Conservation (phyloP, 1,284 basidiomycete genomes). For the Rhodofomes roseus region DNA sequence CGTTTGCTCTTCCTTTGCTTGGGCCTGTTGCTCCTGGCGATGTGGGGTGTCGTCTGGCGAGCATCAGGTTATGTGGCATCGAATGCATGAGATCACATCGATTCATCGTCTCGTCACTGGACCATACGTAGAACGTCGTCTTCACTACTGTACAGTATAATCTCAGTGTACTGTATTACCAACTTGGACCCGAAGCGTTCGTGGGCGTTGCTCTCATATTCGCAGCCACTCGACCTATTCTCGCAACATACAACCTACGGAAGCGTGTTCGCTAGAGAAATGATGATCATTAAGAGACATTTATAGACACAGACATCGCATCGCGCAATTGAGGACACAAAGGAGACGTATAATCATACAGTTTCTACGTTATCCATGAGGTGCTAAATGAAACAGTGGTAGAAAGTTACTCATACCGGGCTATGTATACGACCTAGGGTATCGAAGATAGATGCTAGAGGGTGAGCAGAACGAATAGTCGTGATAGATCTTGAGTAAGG, state of each 20-base stretch:
- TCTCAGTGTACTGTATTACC: too few species aligned
- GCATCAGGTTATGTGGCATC: not conserved
- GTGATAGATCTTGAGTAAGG: not conserved
- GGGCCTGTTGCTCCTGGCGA: conserved; percentile 49
- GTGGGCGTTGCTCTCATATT: too few species aligned
- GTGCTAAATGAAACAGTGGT: not conserved
- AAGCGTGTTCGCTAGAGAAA: too few species aligned
- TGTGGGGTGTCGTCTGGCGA: conserved; percentile 45
- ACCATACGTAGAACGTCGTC: not conserved
- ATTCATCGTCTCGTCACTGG: not conserved
- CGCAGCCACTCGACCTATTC: too few species aligned
- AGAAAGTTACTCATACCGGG: not conserved
- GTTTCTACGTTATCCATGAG: not conserved
- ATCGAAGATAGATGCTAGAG: not conserved
- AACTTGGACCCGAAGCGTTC: too few species aligned
- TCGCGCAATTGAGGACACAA: not conserved
- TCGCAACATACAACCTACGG: too few species aligned
- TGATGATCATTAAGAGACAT: too few species aligned
- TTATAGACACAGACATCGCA: not conserved
- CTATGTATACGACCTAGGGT: not conserved
- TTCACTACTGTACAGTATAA: not conserved
- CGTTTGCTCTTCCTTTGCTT: conserved; percentile 56
- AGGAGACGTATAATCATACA: not conserved
- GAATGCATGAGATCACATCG: not conserved
- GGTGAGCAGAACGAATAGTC: not conserved